Evolutionary conservation across 164 flowering plant genomes (phyloP).

Genomic region (Cinnamomum chago): DNA sequence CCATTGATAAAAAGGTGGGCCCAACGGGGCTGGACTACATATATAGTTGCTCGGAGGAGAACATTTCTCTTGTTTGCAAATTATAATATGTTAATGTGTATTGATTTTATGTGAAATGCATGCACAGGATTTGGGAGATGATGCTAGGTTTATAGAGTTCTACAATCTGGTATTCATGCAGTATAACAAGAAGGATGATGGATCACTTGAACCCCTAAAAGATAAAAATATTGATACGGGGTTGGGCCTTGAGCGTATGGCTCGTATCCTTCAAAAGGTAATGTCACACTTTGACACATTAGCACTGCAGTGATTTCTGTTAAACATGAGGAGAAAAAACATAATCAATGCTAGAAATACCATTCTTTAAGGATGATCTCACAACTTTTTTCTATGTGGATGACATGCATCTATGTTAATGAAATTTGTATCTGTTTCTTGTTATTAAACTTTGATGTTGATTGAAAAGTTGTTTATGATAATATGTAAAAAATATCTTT

Average conservation of each 20-base stretch:
- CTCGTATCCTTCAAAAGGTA: slow-evolving; percentile 93
- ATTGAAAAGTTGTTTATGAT: no score
- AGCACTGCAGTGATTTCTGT: neutral
- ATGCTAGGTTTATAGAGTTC: slow-evolving; percentile 87
- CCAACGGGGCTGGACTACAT: no score
- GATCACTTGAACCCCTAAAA: slow-evolving; percentile 82
- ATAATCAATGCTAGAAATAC: neutral
- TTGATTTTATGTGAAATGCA: neutral
- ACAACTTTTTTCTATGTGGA: no score
- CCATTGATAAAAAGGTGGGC: no score
- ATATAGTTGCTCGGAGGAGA: no score
- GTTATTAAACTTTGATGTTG: no score
- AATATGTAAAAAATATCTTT: no score
- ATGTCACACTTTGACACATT: neutral
- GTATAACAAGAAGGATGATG: slow-evolving; percentile 81
- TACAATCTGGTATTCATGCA: slow-evolving; percentile 96
- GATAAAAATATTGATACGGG: slow-evolving; percentile 93
- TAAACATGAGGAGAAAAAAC: neutral
- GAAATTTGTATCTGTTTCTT: no score
- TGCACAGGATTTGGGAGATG: slow-evolving; percentile 89
- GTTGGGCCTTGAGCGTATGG: slow-evolving; percentile 88
- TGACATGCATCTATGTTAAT: no score
- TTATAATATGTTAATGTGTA: neutral
- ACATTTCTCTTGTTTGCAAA: neutral
- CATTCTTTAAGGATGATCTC: neutral